Evolutionary conservation across 2,329 filamentous ascomycete genomes (phyloP).

Genomic region (Colletotrichum cereale): DNA sequence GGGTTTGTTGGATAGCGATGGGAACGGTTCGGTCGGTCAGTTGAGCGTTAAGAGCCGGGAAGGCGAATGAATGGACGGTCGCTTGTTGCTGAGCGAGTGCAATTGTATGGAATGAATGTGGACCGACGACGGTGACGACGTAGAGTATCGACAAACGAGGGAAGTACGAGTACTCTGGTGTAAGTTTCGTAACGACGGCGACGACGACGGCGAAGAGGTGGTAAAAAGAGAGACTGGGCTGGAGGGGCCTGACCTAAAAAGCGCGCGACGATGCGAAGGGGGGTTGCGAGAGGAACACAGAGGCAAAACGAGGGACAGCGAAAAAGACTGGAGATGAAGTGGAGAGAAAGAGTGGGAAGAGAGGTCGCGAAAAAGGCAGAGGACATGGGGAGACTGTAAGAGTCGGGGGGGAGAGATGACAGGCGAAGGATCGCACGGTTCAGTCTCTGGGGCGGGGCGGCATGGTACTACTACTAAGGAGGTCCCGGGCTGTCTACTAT

Average conservation of each 20-base stretch:
- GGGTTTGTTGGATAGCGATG: constrained; percentile 14
- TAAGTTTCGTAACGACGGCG: constrained; percentile 7
- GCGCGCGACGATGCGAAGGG: constrained; percentile 29
- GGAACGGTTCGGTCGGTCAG: constrained; percentile 14
- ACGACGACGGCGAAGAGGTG: not conserved
- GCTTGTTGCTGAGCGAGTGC: not conserved
- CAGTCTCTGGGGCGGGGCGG: not conserved
- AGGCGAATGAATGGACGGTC: not conserved
- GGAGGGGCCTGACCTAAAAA: constrained; percentile 37
- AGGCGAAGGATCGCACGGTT: constrained; percentile 29
- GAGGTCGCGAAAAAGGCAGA: constrained; percentile 24
- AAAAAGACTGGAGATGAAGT: constrained; percentile 39
- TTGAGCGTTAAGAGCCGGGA: not conserved
- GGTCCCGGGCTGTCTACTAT: not conserved
- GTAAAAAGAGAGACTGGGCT: constrained; percentile 34
- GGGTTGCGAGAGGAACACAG: constrained; percentile 29
- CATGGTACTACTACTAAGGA: too few relatives aligned
- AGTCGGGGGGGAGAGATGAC: not conserved
- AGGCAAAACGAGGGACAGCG: constrained; percentile 33
- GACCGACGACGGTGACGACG: constrained; percentile 20
- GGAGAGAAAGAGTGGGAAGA: constrained; percentile 34
- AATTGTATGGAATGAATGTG: constrained; percentile 27
- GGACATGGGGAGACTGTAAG: not conserved
- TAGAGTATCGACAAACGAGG: constrained; percentile 22
- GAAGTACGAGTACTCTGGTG: constrained; percentile 31